These are phyloP conservation scores for Tardiomyces blankii DNA, from an alignment of 1,139 yeast species.

Conservation along the genomic window DNA sequence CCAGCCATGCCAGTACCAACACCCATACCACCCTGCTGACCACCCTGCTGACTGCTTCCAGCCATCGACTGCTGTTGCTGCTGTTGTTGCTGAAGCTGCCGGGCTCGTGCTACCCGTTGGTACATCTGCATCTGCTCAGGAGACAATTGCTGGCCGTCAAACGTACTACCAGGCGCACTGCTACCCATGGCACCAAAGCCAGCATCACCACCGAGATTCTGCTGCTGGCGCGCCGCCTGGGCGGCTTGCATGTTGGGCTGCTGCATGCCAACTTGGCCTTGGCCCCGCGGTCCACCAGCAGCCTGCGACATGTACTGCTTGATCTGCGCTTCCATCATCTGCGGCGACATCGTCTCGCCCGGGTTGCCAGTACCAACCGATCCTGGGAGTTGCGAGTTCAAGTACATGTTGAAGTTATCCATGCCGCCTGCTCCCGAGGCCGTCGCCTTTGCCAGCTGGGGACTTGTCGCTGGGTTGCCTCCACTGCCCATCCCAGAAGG, in stretches of 20 bases:
- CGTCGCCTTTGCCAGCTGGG: background rate
- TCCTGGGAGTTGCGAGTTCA: constrained; percentile 1
- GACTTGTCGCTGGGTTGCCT: background rate
- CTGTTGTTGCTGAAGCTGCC: constrained; percentile 7
- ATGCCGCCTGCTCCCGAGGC: background rate
- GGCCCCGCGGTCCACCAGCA: background rate
- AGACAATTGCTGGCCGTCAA: constrained; percentile 10
- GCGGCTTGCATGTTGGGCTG: background rate
- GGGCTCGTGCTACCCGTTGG: constrained; percentile 8
- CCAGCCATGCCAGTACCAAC: background rate
- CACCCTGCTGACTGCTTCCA: constrained; percentile 5
- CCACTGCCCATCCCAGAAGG: background rate
- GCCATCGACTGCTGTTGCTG: constrained; percentile 15
- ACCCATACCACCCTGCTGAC: background rate
- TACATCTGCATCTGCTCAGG: constrained; percentile 11
- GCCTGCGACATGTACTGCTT: constrained; percentile 4
- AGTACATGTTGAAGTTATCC: background rate
- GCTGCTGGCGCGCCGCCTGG: constrained; percentile 8
- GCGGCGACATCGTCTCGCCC: constrained; percentile 6
- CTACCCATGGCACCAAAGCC: background rate
- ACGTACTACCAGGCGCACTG: no score
- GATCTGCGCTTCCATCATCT: constrained; percentile 8
- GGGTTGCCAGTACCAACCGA: constrained; percentile 2
- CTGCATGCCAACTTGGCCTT: constrained; percentile 2
- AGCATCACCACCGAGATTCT: constrained; percentile 2